Base-by-base conservation (phyloP, 169 alveolate species). In the Plasmodium sp. region DNA sequence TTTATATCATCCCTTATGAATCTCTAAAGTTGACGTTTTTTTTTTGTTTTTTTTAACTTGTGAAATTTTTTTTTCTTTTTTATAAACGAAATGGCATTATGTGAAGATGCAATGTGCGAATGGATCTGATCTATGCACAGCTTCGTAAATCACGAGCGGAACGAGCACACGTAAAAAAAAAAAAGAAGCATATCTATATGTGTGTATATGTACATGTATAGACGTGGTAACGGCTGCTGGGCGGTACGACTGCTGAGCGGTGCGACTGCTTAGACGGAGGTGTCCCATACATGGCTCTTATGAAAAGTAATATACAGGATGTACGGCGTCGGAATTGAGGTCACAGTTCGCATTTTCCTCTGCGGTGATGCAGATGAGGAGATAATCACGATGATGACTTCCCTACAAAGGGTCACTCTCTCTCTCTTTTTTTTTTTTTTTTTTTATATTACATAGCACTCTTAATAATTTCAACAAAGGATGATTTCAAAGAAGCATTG, bases 401-500 rank as follows among this genome's bases (percentile, higher is more conserved):
- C 34, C 10, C 33, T 22, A 58, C 33, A 16, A 5, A 58, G 22
- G 36, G 27, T 58, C 22, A 16, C 33, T 22, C 74, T 58, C 74
- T 22, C 22, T 58, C 9, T 18, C 33, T 58, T 0, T 58, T 1
- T 58, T 4, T 58, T 1, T 4, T 58, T 1, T 16, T 12, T 58
- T 58, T 5, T 58, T 9, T 73, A 14, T 75, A 84, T 93, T 56
- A 84, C 83, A 83, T 56, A 77, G 98, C 96, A 62, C 98, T 96
- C 36, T 96, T 97, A 41, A 99, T 97, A 86, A 99, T 98, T 74
- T 98, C 99, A 51, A 97, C 92, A 97, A 99, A 99, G 36, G 97
- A 99, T 80, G 99, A 99, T 96, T 99, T 99, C 81, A 99, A 97
- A 0, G 99, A 98, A 77, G 99, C 99, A 56, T 99, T 99, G 41